A percentile compares a stretch with the other conserved stretches of the same genome.
Conservation (phyloP, 2,329 filamentous ascomycete species). For the Elsinoe batatas region DNA sequence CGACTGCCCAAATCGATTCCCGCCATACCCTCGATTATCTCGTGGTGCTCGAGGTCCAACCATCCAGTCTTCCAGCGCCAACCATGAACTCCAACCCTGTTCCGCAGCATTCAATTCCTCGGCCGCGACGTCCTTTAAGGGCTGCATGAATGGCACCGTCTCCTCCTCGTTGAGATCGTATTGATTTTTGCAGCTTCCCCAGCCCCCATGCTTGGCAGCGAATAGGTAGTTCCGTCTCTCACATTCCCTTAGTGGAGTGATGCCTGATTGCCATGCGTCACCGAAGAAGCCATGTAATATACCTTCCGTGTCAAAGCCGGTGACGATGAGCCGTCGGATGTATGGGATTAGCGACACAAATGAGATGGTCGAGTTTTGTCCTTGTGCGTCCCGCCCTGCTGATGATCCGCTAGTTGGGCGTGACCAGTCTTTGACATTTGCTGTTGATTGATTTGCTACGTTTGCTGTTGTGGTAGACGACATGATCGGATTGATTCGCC, state of each 20-base stretch:
- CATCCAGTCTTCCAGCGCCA: conserved; percentile 98
- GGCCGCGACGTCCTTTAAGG: conserved; percentile 65
- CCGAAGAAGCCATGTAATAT: conserved; percentile 95
- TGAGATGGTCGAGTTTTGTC: conserved; percentile 13
- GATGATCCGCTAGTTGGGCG: conserved; percentile 30
- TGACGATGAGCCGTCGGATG: conserved; percentile 79
- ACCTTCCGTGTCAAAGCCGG: conserved; percentile 75
- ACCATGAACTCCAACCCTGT: conserved; percentile 82
- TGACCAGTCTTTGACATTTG: conserved; percentile 21
- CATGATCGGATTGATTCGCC: conserved; percentile 41
- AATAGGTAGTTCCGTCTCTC: conserved; percentile 93
- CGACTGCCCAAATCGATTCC: neutral
- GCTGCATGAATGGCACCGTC: conserved; percentile 75
- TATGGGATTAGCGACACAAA: conserved; percentile 73
- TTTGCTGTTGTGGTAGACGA: conserved; percentile 25
- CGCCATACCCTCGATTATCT: conserved; percentile 3
- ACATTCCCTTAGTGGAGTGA: conserved; percentile 74
- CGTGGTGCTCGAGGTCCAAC: conserved; percentile 66
- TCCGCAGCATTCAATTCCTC: conserved; percentile 77
- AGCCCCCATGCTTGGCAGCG: conserved; percentile 82
- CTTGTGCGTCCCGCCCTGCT: conserved; percentile 26
- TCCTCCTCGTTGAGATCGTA: conserved; percentile 74
- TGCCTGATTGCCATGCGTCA: conserved; percentile 75
- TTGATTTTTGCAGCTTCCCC: conserved; percentile 77
- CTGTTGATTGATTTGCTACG: conserved; percentile 18